A percentile compares a stretch with the other conserved stretches of the same genome.
These are phyloP conservation scores for Polygonum aviculare DNA, from an alignment of 148 eudicot species.

Conservation along the genomic window DNA sequence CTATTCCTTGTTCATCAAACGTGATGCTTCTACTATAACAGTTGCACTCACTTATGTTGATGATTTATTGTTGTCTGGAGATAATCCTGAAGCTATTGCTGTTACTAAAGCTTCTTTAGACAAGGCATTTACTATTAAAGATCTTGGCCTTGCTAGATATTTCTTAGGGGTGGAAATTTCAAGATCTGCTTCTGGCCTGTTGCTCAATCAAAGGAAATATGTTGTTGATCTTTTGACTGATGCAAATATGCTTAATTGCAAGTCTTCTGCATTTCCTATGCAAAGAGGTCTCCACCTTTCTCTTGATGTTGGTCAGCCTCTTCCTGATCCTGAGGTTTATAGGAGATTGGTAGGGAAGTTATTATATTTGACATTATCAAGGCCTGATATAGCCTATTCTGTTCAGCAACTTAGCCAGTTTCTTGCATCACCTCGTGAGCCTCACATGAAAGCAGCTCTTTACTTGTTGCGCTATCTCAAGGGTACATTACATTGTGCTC, in stretches of 20 bases:
- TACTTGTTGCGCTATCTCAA: neutral
- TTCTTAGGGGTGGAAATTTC: neutral
- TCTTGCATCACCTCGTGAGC: neutral
- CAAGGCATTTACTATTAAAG: slow-evolving; percentile 2
- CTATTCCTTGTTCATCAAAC: neutral
- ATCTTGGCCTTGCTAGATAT: neutral
- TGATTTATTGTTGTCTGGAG: neutral
- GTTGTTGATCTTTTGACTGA: neutral
- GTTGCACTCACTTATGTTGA: neutral
- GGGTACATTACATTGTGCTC: neutral
- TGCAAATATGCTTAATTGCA: neutral
- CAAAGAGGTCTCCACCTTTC: neutral
- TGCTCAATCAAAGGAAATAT: neutral
- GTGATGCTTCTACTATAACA: neutral
- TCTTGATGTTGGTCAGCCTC: neutral
- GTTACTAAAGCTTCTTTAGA: neutral
- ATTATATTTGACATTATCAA: neutral
- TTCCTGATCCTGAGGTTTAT: neutral
- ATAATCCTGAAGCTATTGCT: neutral
- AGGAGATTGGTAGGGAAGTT: neutral
- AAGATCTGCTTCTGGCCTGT: neutral
- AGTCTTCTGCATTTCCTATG: neutral
- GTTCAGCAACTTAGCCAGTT: neutral
- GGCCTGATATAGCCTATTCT: neutral
- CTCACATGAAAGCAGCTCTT: neutral